phyloP scores from a whole-genome alignment of 768 basidiomycete genomes.

The Lactarius deliciosus region DNA sequence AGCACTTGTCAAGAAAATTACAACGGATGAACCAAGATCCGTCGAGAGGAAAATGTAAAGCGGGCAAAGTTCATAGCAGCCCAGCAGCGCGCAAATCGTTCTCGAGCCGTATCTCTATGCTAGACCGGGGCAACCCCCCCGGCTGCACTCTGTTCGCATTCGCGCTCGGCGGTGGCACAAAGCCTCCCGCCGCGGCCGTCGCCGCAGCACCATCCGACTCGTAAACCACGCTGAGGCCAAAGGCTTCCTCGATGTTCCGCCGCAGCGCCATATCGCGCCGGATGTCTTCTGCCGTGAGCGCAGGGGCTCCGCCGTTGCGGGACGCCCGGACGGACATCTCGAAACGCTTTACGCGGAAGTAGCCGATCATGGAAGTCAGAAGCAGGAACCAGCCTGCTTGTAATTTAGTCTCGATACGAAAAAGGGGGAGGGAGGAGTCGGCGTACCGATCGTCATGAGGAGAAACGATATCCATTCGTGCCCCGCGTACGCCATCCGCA shows the following conservation, averaged over 20 bases:
- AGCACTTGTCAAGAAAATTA: background rate
- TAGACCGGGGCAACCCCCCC: background rate
- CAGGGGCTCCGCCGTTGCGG: background rate
- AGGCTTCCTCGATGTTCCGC: constrained; percentile 26
- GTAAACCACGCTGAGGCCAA: constrained; percentile 22
- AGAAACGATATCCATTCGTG: constrained; percentile 90
- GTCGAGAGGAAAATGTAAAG: background rate
- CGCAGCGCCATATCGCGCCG: constrained; percentile 20
- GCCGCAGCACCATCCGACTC: background rate
- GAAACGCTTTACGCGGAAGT: constrained; percentile 84
- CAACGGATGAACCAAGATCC: background rate
- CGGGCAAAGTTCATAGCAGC: constrained; percentile 11
- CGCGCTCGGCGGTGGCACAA: background rate
- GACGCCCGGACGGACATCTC: constrained; percentile 63
- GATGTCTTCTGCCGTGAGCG: constrained; percentile 17
- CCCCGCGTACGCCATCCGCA: constrained; percentile 42
- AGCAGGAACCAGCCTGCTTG: constrained; percentile 96
- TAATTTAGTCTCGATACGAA: too few species aligned
- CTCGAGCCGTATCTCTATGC: constrained; percentile 24
- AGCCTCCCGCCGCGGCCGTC: background rate
- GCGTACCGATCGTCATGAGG: constrained; percentile 87
- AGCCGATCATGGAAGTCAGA: constrained; percentile 78
- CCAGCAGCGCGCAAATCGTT: constrained; percentile 28
- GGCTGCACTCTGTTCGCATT: background rate
- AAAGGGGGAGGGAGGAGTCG: too few species aligned